Evolutionary conservation across 768 basidiomycete species (phyloP), one percentile per base, ranked within the genome.

Genomic region (Auriscalpium microsporum): DNA sequence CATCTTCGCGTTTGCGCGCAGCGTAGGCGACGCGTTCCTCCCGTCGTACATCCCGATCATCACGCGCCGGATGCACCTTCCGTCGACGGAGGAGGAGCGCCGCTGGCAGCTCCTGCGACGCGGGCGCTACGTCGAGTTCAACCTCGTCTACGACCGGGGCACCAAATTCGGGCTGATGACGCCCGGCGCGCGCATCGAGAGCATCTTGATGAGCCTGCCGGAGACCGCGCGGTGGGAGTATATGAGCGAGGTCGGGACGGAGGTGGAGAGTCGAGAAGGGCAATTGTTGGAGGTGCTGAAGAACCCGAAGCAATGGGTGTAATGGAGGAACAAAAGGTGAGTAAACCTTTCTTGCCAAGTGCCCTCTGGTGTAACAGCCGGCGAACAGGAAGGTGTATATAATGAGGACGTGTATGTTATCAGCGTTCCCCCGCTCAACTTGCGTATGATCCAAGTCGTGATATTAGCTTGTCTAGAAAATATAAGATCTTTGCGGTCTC

Each of bases 91-190:
- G 4, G 72, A 77, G 34, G 75, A 90, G 58, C 80, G 93, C 48
- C 78, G 94, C 50, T 99, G 96, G 96, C 95, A 98, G 69, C 80
- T 95, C 53, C 63, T 99, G 28, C 78, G 96, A 44, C 76, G 94
- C 23, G 94, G 94, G 1, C 78, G 94, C 58, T 95, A 97, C 65
- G 95, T 95, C 51, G 95, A 99, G 69, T 99, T 86, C 69, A 85
- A 82, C 67, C 71, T 87, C 54, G 77, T 84, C n/a, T 74, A 80
- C 63, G 84, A 86, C 64, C 72, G 85, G 42, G 86, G 84, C 5
- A 85, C 84, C 16, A 83, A 81, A 65, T 86, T 84, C 58, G 83
- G 81, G 10, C 70, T 86, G 49, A 71, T 70, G 56, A 79, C 81
- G 14, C 84, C 83, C 4, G 80, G 81, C 9, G 73, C 82, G 36